phyloP scores from a whole-genome alignment of 345 rosid species.

The Diplotaxis tenuifolia region DNA sequence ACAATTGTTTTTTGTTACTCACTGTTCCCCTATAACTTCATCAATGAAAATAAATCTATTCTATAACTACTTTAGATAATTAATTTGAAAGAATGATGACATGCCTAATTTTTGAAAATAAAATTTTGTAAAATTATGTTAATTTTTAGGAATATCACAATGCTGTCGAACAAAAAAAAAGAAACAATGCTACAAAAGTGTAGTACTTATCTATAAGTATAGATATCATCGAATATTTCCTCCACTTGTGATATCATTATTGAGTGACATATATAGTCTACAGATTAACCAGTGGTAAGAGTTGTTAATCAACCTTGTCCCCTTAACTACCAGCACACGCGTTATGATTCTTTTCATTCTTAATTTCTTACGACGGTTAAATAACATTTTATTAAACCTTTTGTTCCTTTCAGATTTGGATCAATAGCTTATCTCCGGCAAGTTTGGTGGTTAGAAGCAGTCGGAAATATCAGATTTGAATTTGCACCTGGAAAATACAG shows the following conservation, averaged over 20 bases:
- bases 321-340: not conserved
- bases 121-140: no score
- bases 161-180: no score
- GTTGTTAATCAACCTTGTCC: not conserved
- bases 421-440: conserved; percentile 86
- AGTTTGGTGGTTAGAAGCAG: conserved; percentile 94
- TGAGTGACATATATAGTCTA: not conserved
- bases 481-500: conserved; percentile 72
- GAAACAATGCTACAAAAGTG: no score
- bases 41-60: no score
- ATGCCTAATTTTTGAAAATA: no score
- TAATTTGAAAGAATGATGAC: no score
- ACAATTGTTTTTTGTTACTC: no score
- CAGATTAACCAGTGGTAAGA: not conserved
- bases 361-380: not conserved
- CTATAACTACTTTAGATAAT: no score
- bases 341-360: not conserved
- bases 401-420: conserved; percentile 44
- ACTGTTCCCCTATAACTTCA: no score
- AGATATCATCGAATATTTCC: conserved; percentile 29
- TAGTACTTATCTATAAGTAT: not conserved
- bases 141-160: no score
- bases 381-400: not conserved
- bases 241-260: conserved; percentile 14
- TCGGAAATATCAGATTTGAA: conserved; percentile 69